Evolutionary conservation across 2,329 filamentous ascomycete species (phyloP), one percentile per base, ranked within the genome.

Genomic region (Epichloe bromicola): DNA sequence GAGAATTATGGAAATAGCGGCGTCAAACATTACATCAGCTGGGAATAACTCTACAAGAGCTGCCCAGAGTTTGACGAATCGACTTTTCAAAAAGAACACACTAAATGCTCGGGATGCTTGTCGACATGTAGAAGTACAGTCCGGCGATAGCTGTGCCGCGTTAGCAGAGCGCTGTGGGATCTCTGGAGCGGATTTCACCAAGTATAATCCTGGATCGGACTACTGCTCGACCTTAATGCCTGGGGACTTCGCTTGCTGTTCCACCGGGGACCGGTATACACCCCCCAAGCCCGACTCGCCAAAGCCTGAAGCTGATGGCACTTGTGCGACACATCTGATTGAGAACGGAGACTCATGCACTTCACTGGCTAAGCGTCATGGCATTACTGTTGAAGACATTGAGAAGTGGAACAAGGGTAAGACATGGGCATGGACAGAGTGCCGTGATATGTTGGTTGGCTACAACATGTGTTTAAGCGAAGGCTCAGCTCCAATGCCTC

Each of bases 121-220:
- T 50, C 51, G 50, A 12, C 56, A 55, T 17, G 56, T 63, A 12
- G 58, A 67, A 36, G 67, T 71, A 10, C 55, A 57, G 1, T 57
- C 19, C 59, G 67, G 66, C 1, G 68, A 73, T 48, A 56, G 59
- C 42, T 74, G 72, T 42, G 59, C 52, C 0, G 53, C 63, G 0
- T 57, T 75, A 0, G 69, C 69, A 0, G 48, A 55, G 5, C 59
- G 60, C 38, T 74, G 71, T 49, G 64, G 67, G 4, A 68, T 75
- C 14, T 64, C 65, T 0, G 53, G 55, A 2, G 46, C 56, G 11
- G 60, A 73, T 42, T 67, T 74, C 44, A 62, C 55, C 15, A 64
- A 66, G 48, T 70, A 64, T 55, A 74, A 75, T 54, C 49, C 49
- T 1, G 49, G 50, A 10, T 51, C 54, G 26, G 61, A 60, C 51